Base-by-base conservation (phyloP, 352 stramenopile genomes). In the Globisporangium spiculum region DNA sequence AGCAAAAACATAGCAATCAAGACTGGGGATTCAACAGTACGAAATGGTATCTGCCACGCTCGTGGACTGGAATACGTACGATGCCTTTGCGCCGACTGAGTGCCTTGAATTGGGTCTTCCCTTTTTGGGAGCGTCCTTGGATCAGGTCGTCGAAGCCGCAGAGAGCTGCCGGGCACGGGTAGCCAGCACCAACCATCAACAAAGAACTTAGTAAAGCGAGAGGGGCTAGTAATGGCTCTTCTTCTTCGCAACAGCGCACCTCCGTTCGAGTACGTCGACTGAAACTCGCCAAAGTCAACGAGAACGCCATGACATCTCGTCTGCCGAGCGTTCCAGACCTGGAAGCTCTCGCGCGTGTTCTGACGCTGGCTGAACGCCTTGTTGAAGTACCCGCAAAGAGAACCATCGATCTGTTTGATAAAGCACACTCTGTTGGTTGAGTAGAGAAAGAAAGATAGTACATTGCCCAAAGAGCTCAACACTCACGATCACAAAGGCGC, bases 361-460 rank as follows among this genome's bases (percentile, higher is more conserved):
- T 59, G 48, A 1, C 84, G 79, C 54, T 90, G 77, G 9, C 68
- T 75, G 67, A 91, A 92, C 2, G 66, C 44, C 57, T 89, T 87
- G 72, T 85, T 92, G 32, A 84, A 76, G 64, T 91, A 91, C 6
- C 84, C 84, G 53, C 84, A 92, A 9, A 92, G 65, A 20, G 82
- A 91, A 2, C 82, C 84, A 68, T 92, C 79, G 38, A 92, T 67
- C 84, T 92, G 22, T n/a, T 50, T 38, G 26, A 20, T 38, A 7
- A 38, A 24, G 1, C 6, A 59, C 27, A 44, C 27, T 27, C 30
- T 18, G 38, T 20, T 52, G 6, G 7, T 52, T 10, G 9, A 8
- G 20, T 3, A 22, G 44, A 52, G 44, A 16, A 52, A 52, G 1
- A 7, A 22, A 3, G 44, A 22, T 22, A 20, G 18, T 8, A 24